Conservation (phyloP, 352 stramenopile genomes). For the Ophiocytium majus region DNA sequence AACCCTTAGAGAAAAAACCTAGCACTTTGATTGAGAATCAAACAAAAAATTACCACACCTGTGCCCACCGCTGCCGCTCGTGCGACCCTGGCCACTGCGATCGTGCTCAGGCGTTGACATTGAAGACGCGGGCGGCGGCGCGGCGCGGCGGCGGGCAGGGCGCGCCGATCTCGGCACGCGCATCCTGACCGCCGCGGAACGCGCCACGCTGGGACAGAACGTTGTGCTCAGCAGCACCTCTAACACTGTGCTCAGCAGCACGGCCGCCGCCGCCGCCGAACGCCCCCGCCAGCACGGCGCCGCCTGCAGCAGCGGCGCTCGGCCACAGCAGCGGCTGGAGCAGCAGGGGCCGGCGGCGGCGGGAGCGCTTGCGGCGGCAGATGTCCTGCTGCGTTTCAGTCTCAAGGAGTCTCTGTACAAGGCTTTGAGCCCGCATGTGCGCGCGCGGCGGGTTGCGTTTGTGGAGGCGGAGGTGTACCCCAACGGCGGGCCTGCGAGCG, state of each 20-base stretch:
- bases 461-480: not conserved
- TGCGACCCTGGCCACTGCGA: too few species aligned
- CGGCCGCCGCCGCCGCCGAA: not conserved
- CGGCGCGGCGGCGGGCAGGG: too few species aligned
- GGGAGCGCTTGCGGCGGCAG: constrained; percentile 24
- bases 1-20: too few species aligned
- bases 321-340: too few species aligned
- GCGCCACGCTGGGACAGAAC: too few species aligned
- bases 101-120: not conserved
- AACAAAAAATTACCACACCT: too few species aligned
- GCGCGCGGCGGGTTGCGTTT: not conserved
- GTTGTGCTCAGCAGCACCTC: not conserved
- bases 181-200: not conserved
- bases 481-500: not conserved
- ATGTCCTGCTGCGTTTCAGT: constrained; percentile 45
- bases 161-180: not conserved
- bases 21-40: too few species aligned
- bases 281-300: too few species aligned
- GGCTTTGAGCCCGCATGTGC: not conserved
- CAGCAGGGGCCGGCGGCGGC: too few species aligned
- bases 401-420: constrained; percentile 49
- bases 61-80: too few species aligned
- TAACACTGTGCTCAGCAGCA: not conserved
- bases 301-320: not conserved
- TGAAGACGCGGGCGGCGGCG: not conserved